Conservation (phyloP, 2,329 filamentous ascomycete genomes). For the Coniochaeta prunicola region DNA sequence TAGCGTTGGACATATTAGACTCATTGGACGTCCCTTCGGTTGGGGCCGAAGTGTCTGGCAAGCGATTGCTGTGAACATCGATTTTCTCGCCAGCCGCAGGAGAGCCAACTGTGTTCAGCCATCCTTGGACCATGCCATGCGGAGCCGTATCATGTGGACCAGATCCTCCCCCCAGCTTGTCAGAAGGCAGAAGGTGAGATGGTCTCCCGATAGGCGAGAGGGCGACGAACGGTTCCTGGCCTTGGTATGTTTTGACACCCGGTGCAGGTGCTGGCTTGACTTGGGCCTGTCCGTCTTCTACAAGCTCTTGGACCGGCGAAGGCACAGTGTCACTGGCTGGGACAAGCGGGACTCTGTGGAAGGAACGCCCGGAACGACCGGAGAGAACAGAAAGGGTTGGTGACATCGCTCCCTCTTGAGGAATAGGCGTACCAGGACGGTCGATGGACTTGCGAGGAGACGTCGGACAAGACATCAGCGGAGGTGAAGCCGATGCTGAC, state of each 20-base stretch:
- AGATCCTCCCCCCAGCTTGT: not conserved
- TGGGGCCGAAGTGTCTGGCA: not conserved
- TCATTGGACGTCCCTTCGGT: not conserved
- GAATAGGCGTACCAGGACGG: not conserved
- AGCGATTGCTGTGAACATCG: not conserved
- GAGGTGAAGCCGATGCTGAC: not conserved
- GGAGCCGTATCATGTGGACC: not conserved
- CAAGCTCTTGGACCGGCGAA: not conserved
- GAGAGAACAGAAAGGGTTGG: not conserved
- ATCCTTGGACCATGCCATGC: not conserved
- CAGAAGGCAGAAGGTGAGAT: not conserved
- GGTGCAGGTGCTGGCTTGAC: not conserved
- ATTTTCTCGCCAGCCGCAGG: not conserved
- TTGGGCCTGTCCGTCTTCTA: not conserved
- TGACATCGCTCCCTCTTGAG: not conserved
- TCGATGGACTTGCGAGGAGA: not conserved
- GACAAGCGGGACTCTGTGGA: not conserved
- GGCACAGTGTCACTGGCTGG: not conserved
- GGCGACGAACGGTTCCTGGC: not conserved
- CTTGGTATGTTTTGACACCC: not conserved
- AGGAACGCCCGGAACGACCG: not conserved
- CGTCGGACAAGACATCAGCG: not conserved
- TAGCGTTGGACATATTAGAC: not conserved
- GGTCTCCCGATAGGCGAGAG: not conserved
- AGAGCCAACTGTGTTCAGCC: not conserved